Evolutionary conservation across 805 yeast species (phyloP), one percentile per base, ranked within the genome.

Genomic region (Nakazawaea populi): DNA sequence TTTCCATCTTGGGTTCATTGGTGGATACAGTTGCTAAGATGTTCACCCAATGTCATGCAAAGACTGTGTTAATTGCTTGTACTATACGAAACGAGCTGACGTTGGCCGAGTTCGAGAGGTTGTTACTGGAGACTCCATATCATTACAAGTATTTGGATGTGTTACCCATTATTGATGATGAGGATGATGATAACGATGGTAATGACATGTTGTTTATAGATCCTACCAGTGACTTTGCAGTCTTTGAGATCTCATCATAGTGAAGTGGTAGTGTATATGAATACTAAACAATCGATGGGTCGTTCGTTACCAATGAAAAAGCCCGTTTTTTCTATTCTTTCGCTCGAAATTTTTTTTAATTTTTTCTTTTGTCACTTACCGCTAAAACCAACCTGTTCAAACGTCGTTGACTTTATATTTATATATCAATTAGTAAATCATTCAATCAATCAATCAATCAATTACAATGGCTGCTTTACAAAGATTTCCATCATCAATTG

Each of bases 61-160:
- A 37, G 24, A 37, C 30, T 42, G 45, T 46, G 32, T 27, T 51
- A 18, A 74, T 91, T 12, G 83, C 95, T 1, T 92, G 95, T 5
- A 87, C 97, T 0, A 74, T 85, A 2, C 68, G 98, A 48, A 89
- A 86, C 49, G 72, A 65, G 28, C 73, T 66, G 2, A 83, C 89
- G 0, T 58, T 76, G 1, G 49, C 57, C 0, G 67, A 56, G 3
- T 82, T 83, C 68, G 77, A 73, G 44, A 42, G 58, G 0, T 62
- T 59, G 34, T 61, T 80, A 6, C 48, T 47, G 5, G 44, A 48
- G 30, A 36, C 48, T 1, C 58, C 56, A 0, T 37, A 41, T 29
- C 14, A 41, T 4, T 50, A 42, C 43, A 42, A 28, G 9, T 8
- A 11, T 6, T 34, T 41, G 24, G 37, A 27, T 29, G 10, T 24